Percentiles rank a stretch among this genome's conserved stretches.
phyloP scores from a whole-genome alignment of 2,329 filamentous ascomycete genomes.

The Stromatinia cepivora region DNA sequence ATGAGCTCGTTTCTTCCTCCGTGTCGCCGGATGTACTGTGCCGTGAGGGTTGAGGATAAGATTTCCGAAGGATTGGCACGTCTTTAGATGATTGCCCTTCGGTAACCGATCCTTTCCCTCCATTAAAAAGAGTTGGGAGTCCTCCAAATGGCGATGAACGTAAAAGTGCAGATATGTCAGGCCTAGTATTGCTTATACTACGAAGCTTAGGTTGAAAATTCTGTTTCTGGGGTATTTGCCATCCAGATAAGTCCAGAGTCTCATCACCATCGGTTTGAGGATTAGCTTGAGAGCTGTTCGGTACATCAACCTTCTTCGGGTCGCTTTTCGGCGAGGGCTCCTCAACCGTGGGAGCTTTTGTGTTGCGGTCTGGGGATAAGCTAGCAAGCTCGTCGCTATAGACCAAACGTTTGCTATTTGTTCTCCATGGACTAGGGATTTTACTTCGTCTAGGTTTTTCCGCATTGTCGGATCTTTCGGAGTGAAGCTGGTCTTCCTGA shows the following conservation, averaged over 20 bases:
- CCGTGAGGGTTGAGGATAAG: background rate
- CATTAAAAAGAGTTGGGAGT: slow-evolving; percentile 30
- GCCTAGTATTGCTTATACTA: slow-evolving; percentile 24
- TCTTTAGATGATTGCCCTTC: background rate
- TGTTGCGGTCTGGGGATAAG: slow-evolving; percentile 20
- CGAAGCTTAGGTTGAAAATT: slow-evolving; percentile 38
- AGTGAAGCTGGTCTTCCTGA: slow-evolving; percentile 24
- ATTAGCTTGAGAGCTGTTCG: background rate
- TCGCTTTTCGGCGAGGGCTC: slow-evolving; percentile 2
- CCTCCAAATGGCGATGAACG: slow-evolving; percentile 34
- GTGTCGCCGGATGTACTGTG: background rate
- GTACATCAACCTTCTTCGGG: background rate
- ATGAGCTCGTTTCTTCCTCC: slow-evolving; percentile 22
- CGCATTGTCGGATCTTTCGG: slow-evolving; percentile 27
- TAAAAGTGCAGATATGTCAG: slow-evolving; percentile 37
- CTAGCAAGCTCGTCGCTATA: slow-evolving; percentile 39
- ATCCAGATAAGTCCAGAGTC: slow-evolving; percentile 33
- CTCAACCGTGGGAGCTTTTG: slow-evolving; percentile 24
- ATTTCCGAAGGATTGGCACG: background rate
- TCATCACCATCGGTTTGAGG: slow-evolving; percentile 22
- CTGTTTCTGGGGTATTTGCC: slow-evolving; percentile 39
- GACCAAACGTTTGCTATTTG: slow-evolving; percentile 38
- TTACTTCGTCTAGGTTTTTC: slow-evolving; percentile 38
- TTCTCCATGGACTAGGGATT: slow-evolving; percentile 40
- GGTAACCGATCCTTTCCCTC: background rate